These are phyloP conservation scores for Linaria vulgaris DNA, from an alignment of 257 asterid species.

Conservation along the genomic window DNA sequence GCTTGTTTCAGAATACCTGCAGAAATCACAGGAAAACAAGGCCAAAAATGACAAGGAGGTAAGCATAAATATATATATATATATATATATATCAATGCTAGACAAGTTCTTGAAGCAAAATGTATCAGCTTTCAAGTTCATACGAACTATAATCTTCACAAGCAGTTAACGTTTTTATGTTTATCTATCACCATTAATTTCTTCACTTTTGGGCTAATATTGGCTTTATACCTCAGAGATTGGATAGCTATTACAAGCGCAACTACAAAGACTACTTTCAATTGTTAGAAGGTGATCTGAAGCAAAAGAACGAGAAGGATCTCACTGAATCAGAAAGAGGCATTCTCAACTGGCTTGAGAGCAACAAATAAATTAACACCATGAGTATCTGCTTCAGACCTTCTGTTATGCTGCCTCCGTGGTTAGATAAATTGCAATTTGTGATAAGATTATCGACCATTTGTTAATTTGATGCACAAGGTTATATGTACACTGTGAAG, in stretches of 20 bases:
- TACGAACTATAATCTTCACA: too few species aligned
- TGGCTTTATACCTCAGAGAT: constrained; percentile 43
- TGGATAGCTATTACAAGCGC: constrained; percentile 75
- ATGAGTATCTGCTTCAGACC: neutral
- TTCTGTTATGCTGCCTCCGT: neutral
- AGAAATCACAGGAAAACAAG: constrained; percentile 88
- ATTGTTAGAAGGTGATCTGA: constrained; percentile 64
- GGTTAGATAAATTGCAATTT: neutral
- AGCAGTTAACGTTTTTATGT: neutral
- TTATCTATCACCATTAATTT: neutral
- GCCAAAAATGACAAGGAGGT: constrained; percentile 88
- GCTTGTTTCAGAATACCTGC: constrained; percentile 56
- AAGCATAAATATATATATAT: too few species aligned
- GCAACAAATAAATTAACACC: constrained; percentile 38
- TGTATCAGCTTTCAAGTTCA: too few species aligned
- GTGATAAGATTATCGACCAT: neutral
- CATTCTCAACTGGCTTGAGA: constrained; percentile 80
- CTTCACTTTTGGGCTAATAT: neutral
- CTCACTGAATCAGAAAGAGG: constrained; percentile 69
- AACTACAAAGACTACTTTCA: constrained; percentile 80
- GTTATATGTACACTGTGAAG: too few species aligned
- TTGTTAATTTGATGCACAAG: neutral
- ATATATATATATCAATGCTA: too few species aligned
- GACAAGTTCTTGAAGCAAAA: too few species aligned
- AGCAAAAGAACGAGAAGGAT: constrained; percentile 59